A percentile compares a stretch with the other conserved stretches of the same genome.
phyloP scores from a whole-genome alignment of 2,329 filamentous ascomycete species.

The Metarhizium guizhouense region DNA sequence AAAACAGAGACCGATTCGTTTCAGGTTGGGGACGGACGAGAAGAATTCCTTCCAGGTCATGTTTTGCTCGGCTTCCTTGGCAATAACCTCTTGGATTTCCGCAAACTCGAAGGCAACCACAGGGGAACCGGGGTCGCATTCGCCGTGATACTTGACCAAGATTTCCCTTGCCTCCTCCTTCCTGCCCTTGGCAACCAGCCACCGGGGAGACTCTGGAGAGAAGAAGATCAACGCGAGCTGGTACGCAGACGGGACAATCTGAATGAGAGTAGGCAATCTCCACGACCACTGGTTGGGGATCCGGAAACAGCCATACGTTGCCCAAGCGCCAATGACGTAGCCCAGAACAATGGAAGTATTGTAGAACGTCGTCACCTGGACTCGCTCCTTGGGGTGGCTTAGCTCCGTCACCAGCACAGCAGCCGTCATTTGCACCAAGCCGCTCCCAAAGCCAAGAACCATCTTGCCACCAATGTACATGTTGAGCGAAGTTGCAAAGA shows the following conservation, averaged over 20 bases:
- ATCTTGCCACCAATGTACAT: constrained; percentile 31
- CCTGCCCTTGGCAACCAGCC: constrained; percentile 43
- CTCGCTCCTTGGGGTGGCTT: constrained; percentile 30
- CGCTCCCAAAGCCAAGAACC: constrained; percentile 26
- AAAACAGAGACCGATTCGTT: constrained; percentile 30
- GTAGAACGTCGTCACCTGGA: constrained; percentile 28
- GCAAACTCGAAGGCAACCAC: constrained; percentile 38
- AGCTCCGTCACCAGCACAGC: constrained; percentile 34
- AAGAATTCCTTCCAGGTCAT: constrained; percentile 34
- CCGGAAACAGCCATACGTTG: constrained; percentile 22
- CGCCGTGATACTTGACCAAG: constrained; percentile 43
- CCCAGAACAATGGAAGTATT: constrained; percentile 32
- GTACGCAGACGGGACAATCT: constrained; percentile 33
- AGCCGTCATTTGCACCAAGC: constrained; percentile 31
- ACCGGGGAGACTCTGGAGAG: constrained; percentile 52
- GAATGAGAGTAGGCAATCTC: constrained; percentile 44
- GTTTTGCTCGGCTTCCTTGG: constrained; percentile 18
- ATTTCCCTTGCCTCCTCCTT: constrained; percentile 39
- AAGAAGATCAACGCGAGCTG: constrained; percentile 37
- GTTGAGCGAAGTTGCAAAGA: constrained; percentile 23
- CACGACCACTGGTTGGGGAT: constrained; percentile 33
- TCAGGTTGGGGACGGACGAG: constrained; percentile 27
- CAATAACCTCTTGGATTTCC: constrained; percentile 40
- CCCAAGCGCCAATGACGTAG: constrained; percentile 28
- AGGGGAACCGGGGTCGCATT: constrained; percentile 32